Percentiles rank a stretch among this genome's conserved stretches.
phyloP scores from a whole-genome alignment of 345 rosid species.

The Trapa incisa region DNA sequence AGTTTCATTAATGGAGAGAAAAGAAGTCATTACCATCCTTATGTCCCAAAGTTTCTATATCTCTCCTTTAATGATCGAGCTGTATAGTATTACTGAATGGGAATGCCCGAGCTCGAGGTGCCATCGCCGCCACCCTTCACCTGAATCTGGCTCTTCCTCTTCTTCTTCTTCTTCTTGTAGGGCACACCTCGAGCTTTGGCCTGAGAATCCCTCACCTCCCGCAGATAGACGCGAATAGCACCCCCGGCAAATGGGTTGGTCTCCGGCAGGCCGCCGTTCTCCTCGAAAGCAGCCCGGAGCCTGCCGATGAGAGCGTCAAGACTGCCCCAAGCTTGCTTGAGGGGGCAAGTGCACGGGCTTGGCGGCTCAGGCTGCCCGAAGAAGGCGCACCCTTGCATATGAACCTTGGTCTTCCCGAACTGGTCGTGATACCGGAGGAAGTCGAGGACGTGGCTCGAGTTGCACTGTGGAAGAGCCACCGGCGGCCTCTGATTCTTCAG shows the following conservation, averaged over 20 bases:
- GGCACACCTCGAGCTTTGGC: conserved; percentile 82
- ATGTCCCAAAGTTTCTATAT: not conserved
- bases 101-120: conserved; percentile 23
- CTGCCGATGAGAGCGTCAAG: conserved; percentile 88
- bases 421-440: conserved; percentile 32
- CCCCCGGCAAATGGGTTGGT: conserved; percentile 76
- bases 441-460: conserved; percentile 24
- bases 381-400: conserved; percentile 29
- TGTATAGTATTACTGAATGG: conserved; percentile 24
- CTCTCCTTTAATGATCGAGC: conserved; percentile 1
- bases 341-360: conserved; percentile 70
- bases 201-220: conserved; percentile 78
- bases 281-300: conserved; percentile 74
- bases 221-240: conserved; percentile 50
- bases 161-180: conserved; percentile 85
- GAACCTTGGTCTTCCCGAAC: conserved; percentile 33
- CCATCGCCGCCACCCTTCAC: conserved; percentile 20
- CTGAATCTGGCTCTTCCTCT: conserved; percentile 25
- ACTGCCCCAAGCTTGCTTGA: conserved; percentile 89
- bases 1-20: not conserved
- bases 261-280: conserved; percentile 72
- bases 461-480: conserved; percentile 27
- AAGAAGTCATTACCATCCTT: conserved; percentile 3
- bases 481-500: conserved; percentile 30
- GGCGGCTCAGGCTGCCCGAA: conserved; percentile 79